Evolutionary conservation across 495 filamentous ascomycete genomes (phyloP), one percentile per base, ranked within the genome.

Genomic region (Aspergillus sclerotiicarbonarius): DNA sequence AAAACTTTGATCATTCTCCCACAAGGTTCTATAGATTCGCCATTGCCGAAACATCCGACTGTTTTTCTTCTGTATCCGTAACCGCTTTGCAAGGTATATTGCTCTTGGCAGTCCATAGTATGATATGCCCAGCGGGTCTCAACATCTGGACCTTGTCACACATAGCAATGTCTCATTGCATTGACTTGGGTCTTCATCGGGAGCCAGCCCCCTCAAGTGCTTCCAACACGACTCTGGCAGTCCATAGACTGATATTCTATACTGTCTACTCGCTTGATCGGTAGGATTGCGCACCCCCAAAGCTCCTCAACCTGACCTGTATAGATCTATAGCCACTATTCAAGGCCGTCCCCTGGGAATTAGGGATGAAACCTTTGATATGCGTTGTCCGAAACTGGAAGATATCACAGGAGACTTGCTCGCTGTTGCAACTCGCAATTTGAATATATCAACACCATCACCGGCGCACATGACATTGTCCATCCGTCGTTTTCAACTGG

Each of bases 311-410:
- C 7, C 16, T 45, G 30, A 13, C 8, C n/a, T 37, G 2, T 12
- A 18, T 13, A 67, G 64, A 16, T 65, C 66, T 8, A 63, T 68
- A 10, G 39, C 66, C 8, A 68, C 62, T 1, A 68, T 68, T 16
- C 66, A 68, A 51, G 66, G 66, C 5, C 66, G 66, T n/a, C 66
- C 66, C n/a, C 52, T 68, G 16, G 66, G 66, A 12, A 68, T 68
- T 15, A 57, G 66, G 1, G 66, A 68, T 20, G 66, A 68, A 21
- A 65, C 62, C 0, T 68, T 68, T 18, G 66, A 68, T 21, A 54
- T 68, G 3, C 48, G 51, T 33, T 53, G 35, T 30, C 66, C 66
- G 32, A 47, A 20, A 6, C 3, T 54, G 5, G 46, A 48, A 8
- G 61, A 62, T n/a, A 30, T 58, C 32, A 20, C 18, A 6, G 33